These are phyloP conservation scores for Linnemannia hyalina DNA, from an alignment of 192 early-diverging fungal genomes.

Conservation along the genomic window DNA sequence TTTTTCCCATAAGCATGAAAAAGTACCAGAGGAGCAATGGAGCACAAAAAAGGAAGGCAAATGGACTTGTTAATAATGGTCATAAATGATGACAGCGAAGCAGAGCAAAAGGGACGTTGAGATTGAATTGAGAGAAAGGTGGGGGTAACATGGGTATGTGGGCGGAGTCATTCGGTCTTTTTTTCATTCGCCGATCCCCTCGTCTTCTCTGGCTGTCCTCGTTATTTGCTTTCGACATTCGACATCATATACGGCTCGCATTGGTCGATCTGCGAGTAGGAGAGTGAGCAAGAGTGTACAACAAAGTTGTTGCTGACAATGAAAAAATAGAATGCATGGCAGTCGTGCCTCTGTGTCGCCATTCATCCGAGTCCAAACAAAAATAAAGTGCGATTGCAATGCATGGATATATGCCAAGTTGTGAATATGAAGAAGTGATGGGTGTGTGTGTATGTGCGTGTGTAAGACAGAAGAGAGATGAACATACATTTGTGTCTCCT, in stretches of 20 bases:
- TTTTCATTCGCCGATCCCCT: neutral
- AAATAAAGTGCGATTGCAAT: neutral
- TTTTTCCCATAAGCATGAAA: neutral
- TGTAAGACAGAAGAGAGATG: neutral
- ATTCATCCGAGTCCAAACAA: neutral
- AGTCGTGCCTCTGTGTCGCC: neutral
- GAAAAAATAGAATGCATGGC: neutral
- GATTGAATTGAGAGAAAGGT: neutral
- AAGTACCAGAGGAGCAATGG: neutral
- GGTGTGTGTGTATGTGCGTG: neutral
- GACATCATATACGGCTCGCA: neutral
- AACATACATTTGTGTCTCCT: constrained; percentile 35
- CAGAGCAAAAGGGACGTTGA: neutral
- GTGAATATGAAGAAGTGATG: neutral
- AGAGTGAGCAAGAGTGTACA: neutral
- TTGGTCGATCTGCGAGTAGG: constrained; percentile 5
- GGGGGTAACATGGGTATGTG: neutral
- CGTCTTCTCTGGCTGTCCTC: neutral
- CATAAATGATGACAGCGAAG: neutral
- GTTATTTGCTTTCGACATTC: neutral
- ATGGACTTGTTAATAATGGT: neutral
- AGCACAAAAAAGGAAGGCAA: neutral
- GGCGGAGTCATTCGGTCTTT: constrained; percentile 1
- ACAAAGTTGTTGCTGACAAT: neutral
- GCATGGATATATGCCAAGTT: neutral